These are phyloP conservation scores for Fusarium nisikadoi DNA, from an alignment of 2,329 filamentous ascomycete genomes.

Conservation along the genomic window DNA sequence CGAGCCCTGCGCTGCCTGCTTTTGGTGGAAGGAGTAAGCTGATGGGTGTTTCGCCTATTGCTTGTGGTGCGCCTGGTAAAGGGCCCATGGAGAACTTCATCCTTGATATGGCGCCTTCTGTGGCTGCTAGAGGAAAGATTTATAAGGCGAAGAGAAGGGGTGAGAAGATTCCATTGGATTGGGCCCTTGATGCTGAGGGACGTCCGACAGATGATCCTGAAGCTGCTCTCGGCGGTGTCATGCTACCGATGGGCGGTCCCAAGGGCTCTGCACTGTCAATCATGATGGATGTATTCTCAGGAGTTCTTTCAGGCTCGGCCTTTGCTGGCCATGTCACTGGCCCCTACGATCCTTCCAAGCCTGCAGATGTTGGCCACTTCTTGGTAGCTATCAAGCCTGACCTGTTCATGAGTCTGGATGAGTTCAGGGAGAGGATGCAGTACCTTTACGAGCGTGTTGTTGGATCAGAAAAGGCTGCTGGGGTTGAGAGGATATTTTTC, in stretches of 20 bases:
- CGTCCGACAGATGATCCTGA: conserved; percentile 76
- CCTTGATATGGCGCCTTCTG: conserved; percentile 77
- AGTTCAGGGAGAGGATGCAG: conserved; percentile 72
- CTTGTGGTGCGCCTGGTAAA: conserved; percentile 77
- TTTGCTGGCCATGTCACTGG: conserved; percentile 82
- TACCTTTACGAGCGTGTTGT: conserved; percentile 65
- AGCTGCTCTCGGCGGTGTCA: conserved; percentile 77
- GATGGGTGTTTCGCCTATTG: conserved; percentile 78
- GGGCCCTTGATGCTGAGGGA: conserved; percentile 80
- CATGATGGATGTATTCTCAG: conserved; percentile 92
- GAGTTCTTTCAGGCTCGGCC: conserved; percentile 78
- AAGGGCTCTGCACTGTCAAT: conserved; percentile 82
- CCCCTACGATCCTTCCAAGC: conserved; percentile 77
- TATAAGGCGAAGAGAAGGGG: conserved; percentile 75
- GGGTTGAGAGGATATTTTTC: conserved; percentile 69
- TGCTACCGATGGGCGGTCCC: conserved; percentile 87
- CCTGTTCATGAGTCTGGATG: conserved; percentile 75
- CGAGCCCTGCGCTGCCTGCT: conserved; percentile 75
- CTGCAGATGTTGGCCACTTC: conserved; percentile 80
- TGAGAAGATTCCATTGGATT: conserved; percentile 76
- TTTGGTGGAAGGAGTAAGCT: conserved; percentile 76
- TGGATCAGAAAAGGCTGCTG: conserved; percentile 63
- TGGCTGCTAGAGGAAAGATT: conserved; percentile 78
- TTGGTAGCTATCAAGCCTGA: conserved; percentile 78
- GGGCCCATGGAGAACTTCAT: conserved; percentile 69